Evolutionary conservation across 2,329 filamentous ascomycete genomes (phyloP).

Genomic region (Pseudogymnoascus sp.): DNA sequence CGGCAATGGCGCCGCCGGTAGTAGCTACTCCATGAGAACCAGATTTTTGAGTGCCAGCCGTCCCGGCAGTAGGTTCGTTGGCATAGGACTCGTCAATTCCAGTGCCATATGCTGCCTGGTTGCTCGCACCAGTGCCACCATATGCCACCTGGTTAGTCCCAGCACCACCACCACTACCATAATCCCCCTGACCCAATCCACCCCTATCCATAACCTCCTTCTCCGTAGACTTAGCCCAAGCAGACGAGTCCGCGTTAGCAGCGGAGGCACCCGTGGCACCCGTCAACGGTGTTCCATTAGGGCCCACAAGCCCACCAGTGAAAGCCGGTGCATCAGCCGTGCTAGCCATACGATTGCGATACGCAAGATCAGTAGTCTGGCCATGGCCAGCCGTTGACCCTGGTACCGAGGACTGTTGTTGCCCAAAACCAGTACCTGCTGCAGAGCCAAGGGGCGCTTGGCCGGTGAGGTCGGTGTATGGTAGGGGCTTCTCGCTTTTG

Average conservation of each 20-base stretch:
- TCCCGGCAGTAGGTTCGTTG: no score
- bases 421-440: conserved; percentile 14
- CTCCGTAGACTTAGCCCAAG: not conserved
- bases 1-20: not conserved
- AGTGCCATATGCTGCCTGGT: not conserved
- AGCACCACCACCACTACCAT: not conserved
- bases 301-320: not conserved
- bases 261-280: not conserved
- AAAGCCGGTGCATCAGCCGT: not conserved
- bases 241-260: not conserved
- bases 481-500: not conserved
- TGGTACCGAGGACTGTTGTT: conserved; percentile 9
- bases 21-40: not conserved
- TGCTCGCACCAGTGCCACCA: not conserved
- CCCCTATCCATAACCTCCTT: conserved; percentile 1
- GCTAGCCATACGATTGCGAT: not conserved
- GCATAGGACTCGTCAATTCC: not conserved
- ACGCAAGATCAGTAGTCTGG: not conserved
- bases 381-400: not conserved
- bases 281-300: not conserved
- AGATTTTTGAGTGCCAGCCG: not conserved
- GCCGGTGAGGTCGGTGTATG: conserved; percentile 1
- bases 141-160: not conserved
- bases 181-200: not conserved
- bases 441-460: conserved; percentile 17